Evolutionary conservation across 768 basidiomycete genomes (phyloP), one percentile per base, ranked within the genome.

Genomic region (Russula compacta): DNA sequence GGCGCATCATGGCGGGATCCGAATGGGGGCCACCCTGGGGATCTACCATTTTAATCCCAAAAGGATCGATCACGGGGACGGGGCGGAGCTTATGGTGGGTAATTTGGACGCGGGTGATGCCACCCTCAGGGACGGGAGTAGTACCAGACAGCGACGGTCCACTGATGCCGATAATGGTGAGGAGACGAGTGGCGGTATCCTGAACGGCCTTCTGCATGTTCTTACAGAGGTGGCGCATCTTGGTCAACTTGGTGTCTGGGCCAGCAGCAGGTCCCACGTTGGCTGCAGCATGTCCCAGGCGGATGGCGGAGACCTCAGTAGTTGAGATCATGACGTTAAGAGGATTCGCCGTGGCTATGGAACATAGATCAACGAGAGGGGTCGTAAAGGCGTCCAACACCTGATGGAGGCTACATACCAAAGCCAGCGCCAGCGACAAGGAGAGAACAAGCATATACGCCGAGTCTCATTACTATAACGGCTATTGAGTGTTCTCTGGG

Each of bases 141-240:
- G 47, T 50, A 40, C 51, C 35, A 7, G 63, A 40, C 40, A 43
- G 36, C 11, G 48, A 40, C 11, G 58, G 58, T 1, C 39, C 53
- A 14, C 55, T 38, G 38, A 66, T 50, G 0, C 66, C 63, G 21
- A 65, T 56, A 40, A 47, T 44, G 0, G 56, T 40, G n/a, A 66
- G 49, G 15, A 66, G 50, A 7, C 64, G 64, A 1, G 48, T 24
- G 38, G 51, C 44, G 11, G 61, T 62, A 29, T 46, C 21, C 40
- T 62, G 56, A 9, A 61, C 42, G 33, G 56, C 56, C 17, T 52
- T 60, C 56, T 64, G 53, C 63, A 66, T 64, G 48, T 54, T 52
- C 44, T 65, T 58, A 46, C 65, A 66, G 29, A 61, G 11, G 44
- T 65, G 63, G 19, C 57, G 63, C 56, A 66, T 56, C 56, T 32